A percentile compares a stretch with the other conserved stretches of the same genome.
Evolutionary conservation across 2,329 filamentous ascomycete species (phyloP).

Genomic region (Aspergillus hortae): DNA sequence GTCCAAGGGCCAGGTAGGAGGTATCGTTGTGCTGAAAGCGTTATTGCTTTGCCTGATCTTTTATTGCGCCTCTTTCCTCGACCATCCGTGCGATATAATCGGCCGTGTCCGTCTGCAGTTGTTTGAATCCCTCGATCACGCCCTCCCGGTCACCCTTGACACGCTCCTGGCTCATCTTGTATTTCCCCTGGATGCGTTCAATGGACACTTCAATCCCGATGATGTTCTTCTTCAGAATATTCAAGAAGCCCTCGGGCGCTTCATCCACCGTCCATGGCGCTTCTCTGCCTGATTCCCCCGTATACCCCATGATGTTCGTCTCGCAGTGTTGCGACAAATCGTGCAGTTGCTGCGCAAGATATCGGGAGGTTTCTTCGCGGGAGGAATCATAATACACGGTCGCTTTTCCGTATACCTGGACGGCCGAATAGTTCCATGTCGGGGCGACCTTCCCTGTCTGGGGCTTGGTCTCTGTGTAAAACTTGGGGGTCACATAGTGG

Average conservation of each 20-base stretch:
- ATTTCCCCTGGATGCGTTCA: constrained; percentile 56
- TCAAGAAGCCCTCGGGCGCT: constrained; percentile 56
- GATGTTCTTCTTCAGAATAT: constrained; percentile 56
- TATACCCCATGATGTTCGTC: constrained; percentile 56
- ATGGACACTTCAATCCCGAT: constrained; percentile 60
- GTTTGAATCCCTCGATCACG: constrained; percentile 55
- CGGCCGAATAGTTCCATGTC: constrained; percentile 68
- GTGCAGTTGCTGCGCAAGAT: constrained; percentile 45
- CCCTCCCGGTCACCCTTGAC: constrained; percentile 52
- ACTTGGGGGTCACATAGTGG: constrained; percentile 66
- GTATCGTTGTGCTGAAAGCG: background rate
- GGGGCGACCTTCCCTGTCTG: constrained; percentile 63
- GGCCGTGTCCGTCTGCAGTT: constrained; percentile 38
- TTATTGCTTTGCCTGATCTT: constrained; percentile 8
- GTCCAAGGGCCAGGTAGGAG: too few relatives aligned
- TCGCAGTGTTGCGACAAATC: constrained; percentile 51
- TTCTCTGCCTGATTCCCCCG: constrained; percentile 46
- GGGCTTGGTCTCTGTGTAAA: constrained; percentile 65
- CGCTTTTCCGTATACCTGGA: constrained; percentile 60
- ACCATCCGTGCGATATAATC: constrained; percentile 30
- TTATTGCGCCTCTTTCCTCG: constrained; percentile 26
- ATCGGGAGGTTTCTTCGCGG: constrained; percentile 43
- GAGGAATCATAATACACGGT: constrained; percentile 52
- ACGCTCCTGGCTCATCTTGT: constrained; percentile 66
- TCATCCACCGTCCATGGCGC: constrained; percentile 56